Base-by-base conservation (phyloP, 2,329 filamentous ascomycete genomes). In the Alternaria atra region DNA sequence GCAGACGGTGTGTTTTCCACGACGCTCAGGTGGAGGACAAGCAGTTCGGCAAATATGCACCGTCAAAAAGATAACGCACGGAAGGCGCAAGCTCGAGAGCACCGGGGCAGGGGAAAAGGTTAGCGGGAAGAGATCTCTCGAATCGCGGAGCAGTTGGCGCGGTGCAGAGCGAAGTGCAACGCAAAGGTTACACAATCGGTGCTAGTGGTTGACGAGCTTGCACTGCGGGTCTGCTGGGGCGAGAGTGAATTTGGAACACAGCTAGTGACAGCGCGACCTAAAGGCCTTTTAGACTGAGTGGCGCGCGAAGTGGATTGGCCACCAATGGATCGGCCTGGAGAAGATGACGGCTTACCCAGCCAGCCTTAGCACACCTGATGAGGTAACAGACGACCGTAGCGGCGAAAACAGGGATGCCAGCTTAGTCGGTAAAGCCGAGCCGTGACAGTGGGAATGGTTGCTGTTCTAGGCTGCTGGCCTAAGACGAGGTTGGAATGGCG, bases 1-100 rank as follows among this genome's bases (percentile, higher is more conserved):
- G 79, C 81, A 83, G 73, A 77, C 76, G 77, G 77, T 75, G 58
- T 76, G 71, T 51, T 76, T 76, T 74, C 74, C 72, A 77, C 66
- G 51, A 68, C 68, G 72, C 69, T 70, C 69, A 73, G 71, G 66
- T 74, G 71, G 74, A 73, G 69, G 72, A 78, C 73, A 73, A 70
- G 73, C 64, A 66, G 73, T 76, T 77, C 77, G 78, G 78, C 75
- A 79, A 73, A 75, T 77, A 73, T 71, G 71, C 74, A 73, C 76
- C 73, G 75, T 73, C 71, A 60, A 67, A 65, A 71, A 75, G 75
- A 78, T 77, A 77, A 77, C 72, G 73, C 74, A 75, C 74, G 69
- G 70, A 74, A 77, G 71, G 72, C 70, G 72, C 73, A 77, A 70
- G 71, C 67, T 76, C 69, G 69, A 75, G 67, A 63, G 63, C 67